Percentiles rank a stretch among this genome's conserved stretches.
Conservation (phyloP, 2,329 filamentous ascomycete genomes). For the Fusarium pininemorale region DNA sequence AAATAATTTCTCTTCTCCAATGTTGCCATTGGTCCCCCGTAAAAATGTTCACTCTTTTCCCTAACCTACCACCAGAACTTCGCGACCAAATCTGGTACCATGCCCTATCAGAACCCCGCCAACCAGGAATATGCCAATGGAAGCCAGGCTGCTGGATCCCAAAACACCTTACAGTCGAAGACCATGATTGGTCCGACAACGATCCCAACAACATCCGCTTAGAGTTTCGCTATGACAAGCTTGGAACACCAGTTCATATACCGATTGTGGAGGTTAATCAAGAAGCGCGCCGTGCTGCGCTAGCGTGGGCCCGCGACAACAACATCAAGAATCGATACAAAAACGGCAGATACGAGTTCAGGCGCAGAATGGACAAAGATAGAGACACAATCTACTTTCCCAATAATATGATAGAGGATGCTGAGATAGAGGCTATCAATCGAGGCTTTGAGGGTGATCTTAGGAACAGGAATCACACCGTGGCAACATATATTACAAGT, state of each 20-base stretch:
- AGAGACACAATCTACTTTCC: constrained; percentile 18
- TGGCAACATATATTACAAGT: not conserved
- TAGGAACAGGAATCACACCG: not conserved
- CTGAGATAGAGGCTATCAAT: not conserved
- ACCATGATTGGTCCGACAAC: not conserved
- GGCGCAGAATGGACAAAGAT: not conserved
- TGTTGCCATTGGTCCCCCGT: not conserved
- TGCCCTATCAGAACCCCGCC: not conserved
- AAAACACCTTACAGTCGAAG: not conserved
- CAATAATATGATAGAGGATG: not conserved
- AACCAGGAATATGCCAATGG: not conserved
- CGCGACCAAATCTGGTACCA: constrained; percentile 16
- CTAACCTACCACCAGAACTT: constrained; percentile 1
- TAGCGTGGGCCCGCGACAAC: not conserved
- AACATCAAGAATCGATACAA: not conserved
- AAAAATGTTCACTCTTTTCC: constrained; percentile 6
- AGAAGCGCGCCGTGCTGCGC: constrained; percentile 1
- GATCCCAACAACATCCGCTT: not conserved
- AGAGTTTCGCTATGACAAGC: constrained; percentile 4
- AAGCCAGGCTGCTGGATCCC: constrained; percentile 5
- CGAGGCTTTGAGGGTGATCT: not conserved
- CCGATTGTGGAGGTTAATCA: constrained; percentile 1
- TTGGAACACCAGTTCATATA: not conserved
- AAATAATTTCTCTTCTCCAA: too few species aligned
- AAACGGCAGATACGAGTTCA: not conserved